Evolutionary conservation across 2,329 filamentous ascomycete species (phyloP), one percentile per base, ranked within the genome.

Genomic region (Aspergillus bombycis): DNA sequence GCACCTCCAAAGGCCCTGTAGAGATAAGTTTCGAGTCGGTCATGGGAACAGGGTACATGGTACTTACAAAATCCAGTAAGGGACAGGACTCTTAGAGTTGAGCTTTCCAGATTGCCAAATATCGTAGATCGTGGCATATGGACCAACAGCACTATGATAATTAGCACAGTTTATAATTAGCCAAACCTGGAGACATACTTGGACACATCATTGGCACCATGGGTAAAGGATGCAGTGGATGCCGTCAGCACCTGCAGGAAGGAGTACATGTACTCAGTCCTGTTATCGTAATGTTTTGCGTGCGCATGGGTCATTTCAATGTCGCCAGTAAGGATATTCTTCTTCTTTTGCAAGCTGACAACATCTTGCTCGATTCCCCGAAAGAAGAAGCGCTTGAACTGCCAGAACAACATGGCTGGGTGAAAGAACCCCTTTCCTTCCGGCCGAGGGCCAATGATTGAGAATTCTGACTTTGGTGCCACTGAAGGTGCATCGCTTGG

Each of bases 151-250:
- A 45, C 67, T 68, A 45, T 23, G 1, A 11, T 19, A 28, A 34
- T 65, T 56, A 63, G 38, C 26, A 38, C 1, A n/a, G 2, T 10
- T 2, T 1, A 19, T 11, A 10, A 2, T 36, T 5, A n/a, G 12
- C 19, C 4, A 16, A 30, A 32, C 2, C 3, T 3, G 26, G 58
- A n/a, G 7, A 60, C 65, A 8, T 60, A 68, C 67, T 68, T 68
- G 56, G 67, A 64, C 19, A 68, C 54, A 60, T 68, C 67, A 34
- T 68, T 68, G 32, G 67, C 67, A n/a, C 67, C 67, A 41, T 68
- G 67, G 1, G 67, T 66, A 10, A 68, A 68, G 1, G 65, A 64
- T 1, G 67, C 65, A 19, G 67, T 68, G 7, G 59, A 57, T 11
- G 67, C 67, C 26, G 67, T 68, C 54, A 68, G 38, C 1, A 68